Evolutionary conservation across 441 rosid species (phyloP).

Genomic region (Cnidoscolus chayamansa): DNA sequence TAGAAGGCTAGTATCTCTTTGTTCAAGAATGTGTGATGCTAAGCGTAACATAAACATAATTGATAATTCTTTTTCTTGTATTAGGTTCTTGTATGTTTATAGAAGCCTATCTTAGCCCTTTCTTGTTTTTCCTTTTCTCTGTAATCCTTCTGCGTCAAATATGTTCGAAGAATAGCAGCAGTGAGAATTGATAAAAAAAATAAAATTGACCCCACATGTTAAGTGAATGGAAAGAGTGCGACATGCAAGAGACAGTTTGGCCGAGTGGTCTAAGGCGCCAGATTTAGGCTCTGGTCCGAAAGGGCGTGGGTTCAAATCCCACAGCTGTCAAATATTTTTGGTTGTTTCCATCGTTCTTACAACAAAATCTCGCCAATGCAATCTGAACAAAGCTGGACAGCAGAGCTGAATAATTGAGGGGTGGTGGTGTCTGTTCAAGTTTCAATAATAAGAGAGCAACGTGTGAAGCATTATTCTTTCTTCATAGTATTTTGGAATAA

Average conservation of each 20-base stretch:
- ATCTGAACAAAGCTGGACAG: too few species aligned
- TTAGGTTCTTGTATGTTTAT: slow-evolving; percentile 18
- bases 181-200: not conserved
- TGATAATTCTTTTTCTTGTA: not conserved
- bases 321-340: slow-evolving; percentile 50
- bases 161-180: slow-evolving; percentile 15
- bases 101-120: not conserved
- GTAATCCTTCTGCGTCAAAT: slow-evolving; percentile 4
- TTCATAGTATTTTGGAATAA: too few species aligned
- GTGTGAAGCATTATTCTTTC: slow-evolving; percentile 12
- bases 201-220: too few species aligned
- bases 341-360: too few species aligned
- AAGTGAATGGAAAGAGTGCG: too few species aligned
- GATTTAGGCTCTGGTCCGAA: slow-evolving; percentile 99
- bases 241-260: slow-evolving; percentile 55
- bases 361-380: too few species aligned
- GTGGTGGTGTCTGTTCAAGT: too few species aligned
- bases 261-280: slow-evolving; percentile 99
- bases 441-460: too few species aligned
- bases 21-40: slow-evolving; percentile 23
- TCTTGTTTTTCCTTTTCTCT: not conserved
- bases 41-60: slow-evolving; percentile 30
- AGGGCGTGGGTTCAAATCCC: slow-evolving; percentile 99
- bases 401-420: too few species aligned
- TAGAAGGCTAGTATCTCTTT: slow-evolving; percentile 24